Conservation (phyloP, 345 rosid species). For the Brassica carinata region DNA sequence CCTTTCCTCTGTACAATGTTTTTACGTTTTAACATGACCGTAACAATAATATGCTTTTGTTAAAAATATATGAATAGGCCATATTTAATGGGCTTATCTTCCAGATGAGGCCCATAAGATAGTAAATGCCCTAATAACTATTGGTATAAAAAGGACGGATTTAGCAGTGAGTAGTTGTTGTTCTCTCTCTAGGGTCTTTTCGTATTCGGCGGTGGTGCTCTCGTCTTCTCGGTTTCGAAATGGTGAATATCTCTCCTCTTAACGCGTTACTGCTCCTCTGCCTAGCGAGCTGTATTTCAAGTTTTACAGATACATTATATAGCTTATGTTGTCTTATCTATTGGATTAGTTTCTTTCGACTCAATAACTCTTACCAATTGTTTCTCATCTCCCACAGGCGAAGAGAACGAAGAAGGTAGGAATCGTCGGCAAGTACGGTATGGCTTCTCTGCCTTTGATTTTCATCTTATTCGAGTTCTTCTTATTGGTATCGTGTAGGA, state of each 20-base stretch:
- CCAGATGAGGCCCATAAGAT: background rate
- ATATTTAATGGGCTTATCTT: background rate
- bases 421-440: conserved; percentile 76
- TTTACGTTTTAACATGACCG: background rate
- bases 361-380: background rate
- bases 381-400: conserved; percentile 38
- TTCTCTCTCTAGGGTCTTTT: conserved; percentile 5
- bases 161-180: background rate
- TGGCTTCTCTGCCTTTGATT: background rate
- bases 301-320: background rate
- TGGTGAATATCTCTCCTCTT: conserved; percentile 9
- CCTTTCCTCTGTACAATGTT: background rate
- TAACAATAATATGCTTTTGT: background rate
- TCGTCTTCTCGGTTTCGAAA: background rate
- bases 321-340: too few relatives aligned
- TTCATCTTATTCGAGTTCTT: background rate
- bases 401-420: conserved; percentile 87
- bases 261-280: background rate
- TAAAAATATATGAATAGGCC: background rate
- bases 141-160: background rate
- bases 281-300: background rate
- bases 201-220: conserved; percentile 9
- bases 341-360: background rate
- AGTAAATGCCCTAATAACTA: conserved; percentile 8
- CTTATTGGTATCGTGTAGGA: background rate